Evolutionary conservation across 2,329 filamentous ascomycete genomes (phyloP), one percentile per base, ranked within the genome.

Genomic region (Corniculantispora saksenae): DNA sequence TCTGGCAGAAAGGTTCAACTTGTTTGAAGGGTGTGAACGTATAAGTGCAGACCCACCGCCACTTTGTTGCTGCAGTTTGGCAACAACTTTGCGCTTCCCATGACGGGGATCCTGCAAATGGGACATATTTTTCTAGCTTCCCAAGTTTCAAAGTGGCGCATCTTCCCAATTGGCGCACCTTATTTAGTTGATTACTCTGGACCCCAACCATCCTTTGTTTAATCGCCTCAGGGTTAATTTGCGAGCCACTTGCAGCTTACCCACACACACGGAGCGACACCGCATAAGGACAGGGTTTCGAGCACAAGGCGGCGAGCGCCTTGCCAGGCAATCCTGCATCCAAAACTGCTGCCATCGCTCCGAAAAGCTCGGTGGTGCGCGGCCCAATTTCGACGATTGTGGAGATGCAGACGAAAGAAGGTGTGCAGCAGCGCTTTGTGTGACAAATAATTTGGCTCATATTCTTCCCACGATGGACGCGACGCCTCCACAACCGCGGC

Each of bases 341-440:
- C 23, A 9, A 21, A 40, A 17, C n/a, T n/a, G n/a, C n/a, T n/a
- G n/a, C n/a, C n/a, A n/a, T n/a, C n/a, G n/a, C n/a, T n/a, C n/a
- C n/a, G n/a, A n/a, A n/a, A n/a, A n/a, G n/a, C n/a, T 32, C 27
- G 29, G 61, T 48, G 48, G 50, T 56, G 23, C 61, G 50, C 61
- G 61, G 40, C 48, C 48, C 60, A 62, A 23, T 51, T 23, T 40
- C n/a, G 47, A 27, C 8, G 35, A 38, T 13, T 3, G 23, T 23
- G 21, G 43, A 38, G 3, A n/a, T 2, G 15, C 35, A 15, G 12
- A 25, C 15, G 7, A 17, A 10, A 60, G 29, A 38, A n/a, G 27
- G 27, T 27, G 55, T 21, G 38, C 21, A 23, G n/a, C 13, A 56
- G 23, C 19, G 23, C 19, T 32, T 40, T 60, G 57, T 51, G 45